These are phyloP conservation scores for Medicago truncatula DNA, from an alignment of 306 rosid genomes.

Conservation along the genomic window MtrunA17r5.0-ANR NC_053045.1:58661001-58661500, in stretches of 20 bases:
- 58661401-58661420: conserved; percentile 97
- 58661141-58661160: conserved; percentile 12
- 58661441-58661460: background rate
- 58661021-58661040: background rate
- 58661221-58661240: background rate
- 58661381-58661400: conserved; percentile 97
- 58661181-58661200: background rate
- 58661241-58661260: background rate
- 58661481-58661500: background rate
- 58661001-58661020: background rate
- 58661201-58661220: background rate
- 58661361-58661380: conserved; percentile 93
- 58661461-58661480: background rate
- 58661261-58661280: conserved; percentile 47
- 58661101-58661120: background rate
- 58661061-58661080: background rate
- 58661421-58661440: conserved; percentile 55
- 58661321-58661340: conserved; percentile 87
- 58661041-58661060: background rate
- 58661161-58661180: background rate
- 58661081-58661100: background rate
- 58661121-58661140: background rate
- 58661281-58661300: conserved; percentile 86
- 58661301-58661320: conserved; percentile 68
- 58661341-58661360: conserved; percentile 86